Conservation (phyloP, 768 basidiomycete genomes). For the Boletus tylopilopsis region DNA sequence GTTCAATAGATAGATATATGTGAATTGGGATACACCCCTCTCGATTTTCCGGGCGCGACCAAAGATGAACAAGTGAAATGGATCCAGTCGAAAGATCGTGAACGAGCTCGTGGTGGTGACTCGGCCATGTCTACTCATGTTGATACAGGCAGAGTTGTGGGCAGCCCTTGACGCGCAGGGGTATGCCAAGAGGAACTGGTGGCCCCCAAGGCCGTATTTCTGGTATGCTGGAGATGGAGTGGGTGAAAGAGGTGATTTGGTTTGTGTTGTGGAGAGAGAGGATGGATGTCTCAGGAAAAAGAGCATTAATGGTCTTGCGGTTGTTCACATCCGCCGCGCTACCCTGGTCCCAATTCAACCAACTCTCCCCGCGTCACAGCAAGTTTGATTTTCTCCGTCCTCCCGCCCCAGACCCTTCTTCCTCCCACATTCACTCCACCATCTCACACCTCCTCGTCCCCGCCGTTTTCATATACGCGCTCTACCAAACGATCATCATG, state of each 20-base stretch:
- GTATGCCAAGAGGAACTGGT: neutral
- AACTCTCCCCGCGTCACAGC: constrained; percentile 15
- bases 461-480: constrained; percentile 5
- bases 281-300: constrained; percentile 15
- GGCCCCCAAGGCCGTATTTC: neutral
- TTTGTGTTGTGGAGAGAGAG: neutral
- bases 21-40: neutral
- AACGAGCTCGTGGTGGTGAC: neutral
- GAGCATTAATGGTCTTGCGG: too few species aligned
- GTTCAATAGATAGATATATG: neutral
- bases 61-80: neutral
- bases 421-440: constrained; percentile 1
- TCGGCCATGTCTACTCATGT: too few species aligned
- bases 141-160: too few species aligned
- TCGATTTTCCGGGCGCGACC: neutral
- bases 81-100: neutral
- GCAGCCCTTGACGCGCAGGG: neutral
- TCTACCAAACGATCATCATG: constrained; percentile 20
- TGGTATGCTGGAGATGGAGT: neutral
- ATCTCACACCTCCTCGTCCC: constrained; percentile 5
- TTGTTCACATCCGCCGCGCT: constrained; percentile 28
- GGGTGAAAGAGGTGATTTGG: too few species aligned
- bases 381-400: constrained; percentile 6
- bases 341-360: constrained; percentile 20
- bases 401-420: neutral